A percentile compares a stretch with the other conserved stretches of the same genome.
Conservation (phyloP, 2,329 filamentous ascomycete species). For the Diaporthe vaccinii region DNA sequence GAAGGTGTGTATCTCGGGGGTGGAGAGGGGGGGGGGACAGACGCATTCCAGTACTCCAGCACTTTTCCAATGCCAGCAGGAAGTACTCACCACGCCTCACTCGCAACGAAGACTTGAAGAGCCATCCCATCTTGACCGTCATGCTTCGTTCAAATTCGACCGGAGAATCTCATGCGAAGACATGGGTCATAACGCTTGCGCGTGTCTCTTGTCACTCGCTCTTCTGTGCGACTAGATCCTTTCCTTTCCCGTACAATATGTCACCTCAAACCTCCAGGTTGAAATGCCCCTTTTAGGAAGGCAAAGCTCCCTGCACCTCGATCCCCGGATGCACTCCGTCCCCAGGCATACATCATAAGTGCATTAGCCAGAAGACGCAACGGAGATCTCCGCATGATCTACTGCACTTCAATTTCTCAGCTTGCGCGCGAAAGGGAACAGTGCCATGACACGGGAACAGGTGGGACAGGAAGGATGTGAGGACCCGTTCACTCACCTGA, state of each 20-base stretch:
- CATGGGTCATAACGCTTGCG: not conserved
- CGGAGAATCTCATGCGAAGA: not conserved
- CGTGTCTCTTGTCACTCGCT: not conserved
- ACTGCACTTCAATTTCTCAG: conserved; percentile 28
- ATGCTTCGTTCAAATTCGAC: not conserved
- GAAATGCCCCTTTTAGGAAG: conserved; percentile 2
- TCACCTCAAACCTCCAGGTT: not conserved
- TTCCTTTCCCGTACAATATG: not conserved
- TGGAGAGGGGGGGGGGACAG: not conserved
- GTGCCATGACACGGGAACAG: conserved; percentile 3
- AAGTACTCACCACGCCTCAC: not conserved
- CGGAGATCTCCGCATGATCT: conserved; percentile 33
- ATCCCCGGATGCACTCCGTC: conserved; percentile 15
- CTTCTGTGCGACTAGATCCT: not conserved
- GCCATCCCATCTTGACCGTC: not conserved
- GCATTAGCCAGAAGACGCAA: conserved; percentile 34
- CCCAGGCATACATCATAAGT: conserved; percentile 16
- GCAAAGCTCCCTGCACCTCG: not conserved
- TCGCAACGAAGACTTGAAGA: not conserved
- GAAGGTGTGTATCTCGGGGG: not conserved
- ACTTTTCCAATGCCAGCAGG: not conserved
- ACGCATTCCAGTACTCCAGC: not conserved
- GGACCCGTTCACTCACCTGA: conserved; percentile 31
- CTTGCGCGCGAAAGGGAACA: conserved; percentile 3
- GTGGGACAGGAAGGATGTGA: not conserved